Percentiles rank a stretch among this genome's conserved stretches.
Evolutionary conservation across 345 rosid genomes (phyloP).

Genomic region (Populus nigra): DNA sequence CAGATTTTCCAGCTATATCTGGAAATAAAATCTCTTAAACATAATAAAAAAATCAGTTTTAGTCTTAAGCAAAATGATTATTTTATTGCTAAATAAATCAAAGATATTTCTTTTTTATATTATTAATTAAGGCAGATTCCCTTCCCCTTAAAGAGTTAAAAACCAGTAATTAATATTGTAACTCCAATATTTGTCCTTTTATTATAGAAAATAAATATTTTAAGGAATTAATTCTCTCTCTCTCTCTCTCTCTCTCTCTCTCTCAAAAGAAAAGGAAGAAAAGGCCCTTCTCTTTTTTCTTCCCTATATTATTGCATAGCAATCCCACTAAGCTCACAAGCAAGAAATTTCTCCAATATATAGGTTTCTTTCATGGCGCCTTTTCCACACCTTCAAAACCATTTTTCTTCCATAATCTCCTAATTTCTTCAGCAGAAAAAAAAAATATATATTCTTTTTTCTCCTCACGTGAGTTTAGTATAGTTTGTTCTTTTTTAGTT

Average conservation of each 20-base stretch:
- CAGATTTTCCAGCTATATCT: not conserved
- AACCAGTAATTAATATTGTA: slow-evolving; percentile 5
- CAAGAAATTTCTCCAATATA: not conserved
- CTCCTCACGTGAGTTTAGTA: not conserved
- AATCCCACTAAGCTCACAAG: not conserved
- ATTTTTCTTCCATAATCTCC: not conserved
- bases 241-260: too few species aligned
- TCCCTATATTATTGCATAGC: not conserved
- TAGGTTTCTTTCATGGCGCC: not conserved
- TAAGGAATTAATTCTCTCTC: not conserved
- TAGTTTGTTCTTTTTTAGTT: not conserved
- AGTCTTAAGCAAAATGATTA: not conserved
- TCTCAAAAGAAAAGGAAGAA: not conserved
- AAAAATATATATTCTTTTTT: not conserved
- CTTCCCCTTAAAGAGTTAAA: not conserved
- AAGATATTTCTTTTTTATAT: slow-evolving; percentile 6
- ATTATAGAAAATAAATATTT: not conserved
- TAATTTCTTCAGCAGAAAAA: not conserved
- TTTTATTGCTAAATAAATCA: not conserved
- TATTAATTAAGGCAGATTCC: not conserved
- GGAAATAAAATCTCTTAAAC: slow-evolving; percentile 3
- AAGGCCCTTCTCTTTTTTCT: not conserved
- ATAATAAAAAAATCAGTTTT: not conserved
- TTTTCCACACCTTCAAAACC: not conserved
- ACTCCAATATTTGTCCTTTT: not conserved